Conservation (phyloP, 257 asterid species). For the Parsonsia alboflavescens region DNA sequence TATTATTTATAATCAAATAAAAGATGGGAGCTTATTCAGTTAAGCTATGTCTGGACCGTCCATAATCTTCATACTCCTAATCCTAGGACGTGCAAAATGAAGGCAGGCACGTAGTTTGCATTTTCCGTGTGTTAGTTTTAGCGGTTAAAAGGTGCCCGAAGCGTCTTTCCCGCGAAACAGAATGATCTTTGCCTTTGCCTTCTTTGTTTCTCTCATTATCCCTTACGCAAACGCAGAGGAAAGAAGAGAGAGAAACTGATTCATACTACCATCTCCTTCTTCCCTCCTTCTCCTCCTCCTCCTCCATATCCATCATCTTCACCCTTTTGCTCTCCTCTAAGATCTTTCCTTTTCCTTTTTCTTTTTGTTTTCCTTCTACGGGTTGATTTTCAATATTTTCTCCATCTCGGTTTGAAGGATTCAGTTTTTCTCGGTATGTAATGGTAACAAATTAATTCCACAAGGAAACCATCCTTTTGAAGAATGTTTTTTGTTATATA, state of each 20-base stretch:
- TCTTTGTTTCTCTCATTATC: constrained; percentile 1
- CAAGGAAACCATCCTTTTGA: neutral
- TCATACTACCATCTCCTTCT: constrained; percentile 11
- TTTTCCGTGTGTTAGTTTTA: constrained; percentile 1
- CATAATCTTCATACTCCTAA: neutral
- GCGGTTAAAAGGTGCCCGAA: constrained; percentile 17
- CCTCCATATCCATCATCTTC: constrained; percentile 9
- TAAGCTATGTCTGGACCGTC: too few relatives aligned
- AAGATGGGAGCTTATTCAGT: too few relatives aligned
- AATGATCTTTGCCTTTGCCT: constrained; percentile 20
- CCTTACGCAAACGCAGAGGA: constrained; percentile 9
- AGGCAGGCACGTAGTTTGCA: constrained; percentile 25
- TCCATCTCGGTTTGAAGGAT: neutral
- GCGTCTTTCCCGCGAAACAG: constrained; percentile 34
- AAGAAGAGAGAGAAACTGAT: constrained; percentile 17
- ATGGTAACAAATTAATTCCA: neutral
- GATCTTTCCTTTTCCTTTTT: too few relatives aligned
- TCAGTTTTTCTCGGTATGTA: constrained; percentile 12
- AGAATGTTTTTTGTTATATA: neutral
- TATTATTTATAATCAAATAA: too few relatives aligned
- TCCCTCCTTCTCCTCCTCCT: neutral
- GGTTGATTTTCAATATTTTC: constrained; percentile 13
- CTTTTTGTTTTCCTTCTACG: constrained; percentile 1
- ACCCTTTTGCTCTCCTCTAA: constrained; percentile 5
- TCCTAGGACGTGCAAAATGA: constrained; percentile 11